These are phyloP conservation scores for Ophiostoma ulmi DNA, from an alignment of 2,329 filamentous ascomycete genomes.

Conservation along the genomic window DNA sequence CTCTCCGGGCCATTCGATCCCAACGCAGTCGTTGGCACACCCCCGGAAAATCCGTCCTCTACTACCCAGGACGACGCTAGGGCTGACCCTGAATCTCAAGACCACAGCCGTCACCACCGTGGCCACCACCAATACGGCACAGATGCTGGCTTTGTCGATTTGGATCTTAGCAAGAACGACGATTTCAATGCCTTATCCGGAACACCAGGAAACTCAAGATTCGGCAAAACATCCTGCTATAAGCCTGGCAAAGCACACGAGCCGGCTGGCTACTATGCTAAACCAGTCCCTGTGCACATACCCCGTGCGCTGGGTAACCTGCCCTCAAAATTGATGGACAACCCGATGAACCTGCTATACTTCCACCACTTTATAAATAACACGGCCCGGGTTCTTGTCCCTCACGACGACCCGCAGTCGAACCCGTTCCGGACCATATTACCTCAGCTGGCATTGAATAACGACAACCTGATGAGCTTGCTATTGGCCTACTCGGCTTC, in stretches of 20 bases:
- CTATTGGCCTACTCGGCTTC: conserved; percentile 79
- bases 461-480: conserved; percentile 68
- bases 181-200: conserved; percentile 60
- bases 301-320: conserved; percentile 46
- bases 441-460: conserved; percentile 59
- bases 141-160: conserved; percentile 64
- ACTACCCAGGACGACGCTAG: not conserved
- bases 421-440: conserved; percentile 50
- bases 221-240: conserved; percentile 22
- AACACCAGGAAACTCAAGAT: not conserved
- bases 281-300: conserved; percentile 58
- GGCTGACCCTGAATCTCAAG: not conserved
- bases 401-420: conserved; percentile 49
- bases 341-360: conserved; percentile 73
- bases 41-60: not conserved
- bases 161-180: conserved; percentile 66
- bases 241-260: conserved; percentile 40
- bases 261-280: conserved; percentile 62
- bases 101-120: conserved; percentile 22
- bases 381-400: conserved; percentile 56
- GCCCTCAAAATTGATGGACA: conserved; percentile 54
- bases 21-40: not conserved
- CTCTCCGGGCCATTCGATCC: conserved; percentile 42
- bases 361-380: conserved; percentile 69
- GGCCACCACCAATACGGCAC: conserved; percentile 57